Base-by-base conservation (phyloP, 371 early-diverging fungal species). In the Dichotomocladium elegans region DNA sequence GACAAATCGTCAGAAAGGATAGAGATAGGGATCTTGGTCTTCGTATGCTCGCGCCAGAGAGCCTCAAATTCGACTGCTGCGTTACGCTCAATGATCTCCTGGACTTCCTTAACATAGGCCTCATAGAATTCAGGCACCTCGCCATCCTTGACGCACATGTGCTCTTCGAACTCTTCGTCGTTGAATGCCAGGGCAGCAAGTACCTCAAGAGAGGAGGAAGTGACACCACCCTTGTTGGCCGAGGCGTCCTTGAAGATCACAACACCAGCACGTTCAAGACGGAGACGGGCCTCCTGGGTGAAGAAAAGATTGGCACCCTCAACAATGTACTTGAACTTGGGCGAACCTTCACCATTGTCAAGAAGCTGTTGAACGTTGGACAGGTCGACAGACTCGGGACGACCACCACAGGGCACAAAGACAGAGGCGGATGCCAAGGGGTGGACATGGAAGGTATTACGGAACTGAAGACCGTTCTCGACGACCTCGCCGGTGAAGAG, bases 281-380 rank as follows among this genome's bases (percentile, higher is more conserved):
- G 90, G 41, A 97, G 82, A 71, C 98, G 93, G 9, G 98, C 98
- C 64, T 97, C 98, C 69, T 93, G 98, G 0, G 98, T 98, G 59
- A 98, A 92, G 90, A 98, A 98, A 56, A 98, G 72, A 79, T 98
- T 98, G 68, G 98, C 98, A 58, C 98, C 98, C 69, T 98, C 98
- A 26, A 96, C 96, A 68, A 98, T 87, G 74, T 95, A 98, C 82
- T 98, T 98, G 90, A 94, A 98, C n/a, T 90, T 76, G 8, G 95
- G 89, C 30, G 81, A 76, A 50, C 93, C 92, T 46, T 91, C 90
- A 29, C 74, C 71, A 10, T 48, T 19, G 41, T 86, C 87, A 52
- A 96, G 77, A 34, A 98, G 72, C 29, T 63, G 44, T 48, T 81
- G 61, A 15, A 96, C 92, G 68, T 98, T 98, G 77, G 83, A 85